Evolutionary conservation across 352 stramenopile species (phyloP), one percentile per base, ranked within the genome.

Genomic region (Globisporangium mamillatum): DNA sequence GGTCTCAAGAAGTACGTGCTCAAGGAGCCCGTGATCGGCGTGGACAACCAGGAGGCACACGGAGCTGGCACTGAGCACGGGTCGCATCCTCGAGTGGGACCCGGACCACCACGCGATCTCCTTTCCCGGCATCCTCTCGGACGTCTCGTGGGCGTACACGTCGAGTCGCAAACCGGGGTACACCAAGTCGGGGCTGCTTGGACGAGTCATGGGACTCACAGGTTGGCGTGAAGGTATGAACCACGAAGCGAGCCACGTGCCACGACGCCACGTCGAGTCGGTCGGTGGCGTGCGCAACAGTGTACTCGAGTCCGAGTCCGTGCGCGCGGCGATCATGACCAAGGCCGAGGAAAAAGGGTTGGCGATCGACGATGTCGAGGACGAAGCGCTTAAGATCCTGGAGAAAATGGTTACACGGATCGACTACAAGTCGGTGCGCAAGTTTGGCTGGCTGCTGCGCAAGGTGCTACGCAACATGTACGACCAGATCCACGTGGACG

Each of bases 61-160:
- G 6, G 75, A 94, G 36, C 80, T 96, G 36, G 87, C 87, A 12
- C 75, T 97, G 18, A 92, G 72, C 61, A 92, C 89, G 0, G 83
- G 81, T 3, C 86, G 89, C 24, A 93, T 97, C 61, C 75, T 95
- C 54, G 86, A 82, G 63, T 97, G 89, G 89, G 89, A 97, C 69
- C 83, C 88, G 1, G 89, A 97, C 71, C 89, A 97, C 66, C 89
- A 97, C 72, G 83, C 81, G 1, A 95, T 96, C 60, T 94, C 86
- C 6, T 96, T 96, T 50, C 89, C 89, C 6, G 85, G 89, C 0
- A 62, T 97, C 27, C 75, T 97, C 7, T 90, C 88, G 5, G 89
- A 97, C 63, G 80, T 97, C 16, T 92, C 89, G 50, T 97, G 89
- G 89, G 88, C 89, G 8, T 97, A 95, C 64, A 97, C 89, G 29